Conservation (phyloP, 345 rosid species). For the Trapa incisa region DNA sequence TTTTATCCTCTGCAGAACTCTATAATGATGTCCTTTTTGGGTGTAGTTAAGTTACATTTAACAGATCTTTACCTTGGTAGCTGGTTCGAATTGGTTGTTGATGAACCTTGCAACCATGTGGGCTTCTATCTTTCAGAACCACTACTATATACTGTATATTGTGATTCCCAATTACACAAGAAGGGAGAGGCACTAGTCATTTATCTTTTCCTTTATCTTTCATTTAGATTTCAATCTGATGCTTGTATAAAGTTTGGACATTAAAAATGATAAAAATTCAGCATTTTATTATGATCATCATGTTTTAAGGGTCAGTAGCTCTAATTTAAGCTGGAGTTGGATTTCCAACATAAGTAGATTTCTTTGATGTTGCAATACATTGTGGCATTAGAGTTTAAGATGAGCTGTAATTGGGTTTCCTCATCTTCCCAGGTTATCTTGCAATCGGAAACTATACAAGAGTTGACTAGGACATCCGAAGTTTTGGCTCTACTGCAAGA, state of each 20-base stretch:
- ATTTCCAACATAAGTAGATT: background rate
- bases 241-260: background rate
- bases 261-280: background rate
- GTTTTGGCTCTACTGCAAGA: conserved; percentile 56
- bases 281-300: background rate
- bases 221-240: background rate
- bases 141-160: background rate
- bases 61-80: background rate
- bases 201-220: conserved; percentile 1
- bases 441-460: conserved; percentile 94
- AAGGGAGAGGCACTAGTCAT: background rate
- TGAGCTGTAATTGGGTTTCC: background rate
- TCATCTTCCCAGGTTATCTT: conserved; percentile 54
- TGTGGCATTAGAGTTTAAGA: background rate
- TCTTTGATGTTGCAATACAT: background rate
- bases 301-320: background rate
- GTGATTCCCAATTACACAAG: background rate
- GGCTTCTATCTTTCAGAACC: background rate
- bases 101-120: background rate
- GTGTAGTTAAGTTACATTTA: too few species aligned
- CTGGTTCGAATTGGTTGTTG: background rate
- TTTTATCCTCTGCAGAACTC: too few species aligned
- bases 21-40: too few species aligned
- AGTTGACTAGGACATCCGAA: conserved; percentile 76
- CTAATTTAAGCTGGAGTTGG: background rate